Percentiles rank a stretch among this genome's conserved stretches.
These are phyloP conservation scores for Sarocladiaceae sp. DNA, from an alignment of 2,329 filamentous ascomycete species.

Conservation along the genomic window DNA sequence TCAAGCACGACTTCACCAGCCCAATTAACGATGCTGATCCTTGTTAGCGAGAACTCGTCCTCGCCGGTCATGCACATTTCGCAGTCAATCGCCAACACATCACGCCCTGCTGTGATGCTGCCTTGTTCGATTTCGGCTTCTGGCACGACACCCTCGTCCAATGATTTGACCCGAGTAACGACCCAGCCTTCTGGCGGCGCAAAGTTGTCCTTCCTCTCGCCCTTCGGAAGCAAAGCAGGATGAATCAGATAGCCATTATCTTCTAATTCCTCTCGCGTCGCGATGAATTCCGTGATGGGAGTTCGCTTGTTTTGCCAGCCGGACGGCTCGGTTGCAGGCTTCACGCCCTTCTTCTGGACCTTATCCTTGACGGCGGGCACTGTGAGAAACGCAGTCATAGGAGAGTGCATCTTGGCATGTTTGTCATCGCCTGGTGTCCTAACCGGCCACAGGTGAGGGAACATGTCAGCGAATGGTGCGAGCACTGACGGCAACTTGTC, in stretches of 20 bases:
- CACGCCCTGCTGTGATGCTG: constrained; percentile 77
- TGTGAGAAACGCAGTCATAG: constrained; percentile 78
- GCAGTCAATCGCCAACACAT: constrained; percentile 82
- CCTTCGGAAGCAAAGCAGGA: constrained; percentile 64
- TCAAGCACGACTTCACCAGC: constrained; percentile 78
- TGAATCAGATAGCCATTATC: constrained; percentile 85
- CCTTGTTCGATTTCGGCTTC: constrained; percentile 72
- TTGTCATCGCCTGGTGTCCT: constrained; percentile 83
- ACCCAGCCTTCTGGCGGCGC: constrained; percentile 72
- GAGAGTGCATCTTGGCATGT: constrained; percentile 77
- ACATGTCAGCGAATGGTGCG: constrained; percentile 73
- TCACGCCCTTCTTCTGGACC: constrained; percentile 50
- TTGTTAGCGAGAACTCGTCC: constrained; percentile 76
- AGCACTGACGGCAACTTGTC: constrained; percentile 50
- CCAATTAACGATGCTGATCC: constrained; percentile 86
- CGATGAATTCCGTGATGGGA: constrained; percentile 75
- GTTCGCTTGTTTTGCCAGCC: constrained; percentile 73
- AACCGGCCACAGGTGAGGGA: constrained; percentile 84
- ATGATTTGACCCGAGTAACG: constrained; percentile 63
- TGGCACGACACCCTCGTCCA: constrained; percentile 64
- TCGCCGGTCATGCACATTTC: constrained; percentile 94
- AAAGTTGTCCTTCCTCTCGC: constrained; percentile 49
- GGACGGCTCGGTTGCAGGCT: constrained; percentile 58
- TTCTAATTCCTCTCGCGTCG: constrained; percentile 66
- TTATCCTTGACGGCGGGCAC: constrained; percentile 68